Evolutionary conservation across 129 eudicot genomes (phyloP).

Genomic region (Cynara cardunculus): DNA sequence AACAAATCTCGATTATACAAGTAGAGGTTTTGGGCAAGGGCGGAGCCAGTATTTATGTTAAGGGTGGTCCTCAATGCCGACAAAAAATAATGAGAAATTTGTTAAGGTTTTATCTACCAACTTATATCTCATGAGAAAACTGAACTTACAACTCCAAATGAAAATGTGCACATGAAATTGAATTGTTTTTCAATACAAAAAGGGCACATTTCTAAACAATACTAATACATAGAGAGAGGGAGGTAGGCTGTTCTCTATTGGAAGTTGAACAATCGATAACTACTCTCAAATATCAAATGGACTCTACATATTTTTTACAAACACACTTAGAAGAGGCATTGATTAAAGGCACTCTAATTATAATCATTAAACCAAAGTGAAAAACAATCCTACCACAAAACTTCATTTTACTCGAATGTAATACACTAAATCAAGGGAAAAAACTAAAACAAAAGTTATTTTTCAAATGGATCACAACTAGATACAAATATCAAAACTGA

Average conservation of each 20-base stretch:
- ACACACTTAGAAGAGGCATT: not conserved
- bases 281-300: not conserved
- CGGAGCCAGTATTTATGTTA: no score
- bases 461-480: not conserved
- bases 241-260: not conserved
- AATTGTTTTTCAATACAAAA: not conserved
- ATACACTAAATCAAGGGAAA: no score
- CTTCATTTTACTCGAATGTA: not conserved
- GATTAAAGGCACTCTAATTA: not conserved
- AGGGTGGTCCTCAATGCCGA: not conserved
- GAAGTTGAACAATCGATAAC: not conserved
- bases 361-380: not conserved
- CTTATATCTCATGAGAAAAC: not conserved
- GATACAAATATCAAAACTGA: no score
- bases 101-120: not conserved
- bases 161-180: not conserved
- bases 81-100: no score
- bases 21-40: no score
- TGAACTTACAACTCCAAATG: not conserved
- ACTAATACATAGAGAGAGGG: not conserved
- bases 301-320: not conserved
- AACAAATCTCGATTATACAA: no score
- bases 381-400: not conserved
- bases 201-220: not conserved
- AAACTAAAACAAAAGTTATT: not conserved